Conservation (phyloP, 345 rosid species). For the Dipteronia dyeriana region DNA sequence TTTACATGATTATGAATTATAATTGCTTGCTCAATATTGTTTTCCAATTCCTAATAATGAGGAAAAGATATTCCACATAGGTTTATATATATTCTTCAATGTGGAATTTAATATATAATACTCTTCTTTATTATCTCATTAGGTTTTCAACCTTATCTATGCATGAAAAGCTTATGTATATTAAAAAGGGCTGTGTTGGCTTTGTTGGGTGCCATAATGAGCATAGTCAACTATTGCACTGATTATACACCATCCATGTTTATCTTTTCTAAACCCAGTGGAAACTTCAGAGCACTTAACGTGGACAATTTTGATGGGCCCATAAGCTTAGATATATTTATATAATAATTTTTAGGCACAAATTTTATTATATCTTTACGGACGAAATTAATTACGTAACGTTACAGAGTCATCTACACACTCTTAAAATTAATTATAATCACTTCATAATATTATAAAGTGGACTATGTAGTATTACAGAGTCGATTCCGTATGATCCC, state of each 20-base stretch:
- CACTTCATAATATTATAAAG: no score
- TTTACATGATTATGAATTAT: neutral
- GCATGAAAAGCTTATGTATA: conserved; percentile 15
- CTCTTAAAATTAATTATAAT: no score
- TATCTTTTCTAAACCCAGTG: neutral
- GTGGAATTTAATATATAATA: no score
- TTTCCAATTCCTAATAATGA: conserved; percentile 16
- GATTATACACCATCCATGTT: conserved; percentile 9
- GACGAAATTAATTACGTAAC: no score
- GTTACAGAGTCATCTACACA: no score
- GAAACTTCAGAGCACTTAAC: conserved; percentile 6
- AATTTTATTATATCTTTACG: no score
- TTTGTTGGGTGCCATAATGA: conserved; percentile 23
- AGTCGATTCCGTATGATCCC: no score
- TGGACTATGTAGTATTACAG: no score
- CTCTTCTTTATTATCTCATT: neutral
- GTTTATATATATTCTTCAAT: no score
- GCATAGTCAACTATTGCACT: conserved; percentile 26
- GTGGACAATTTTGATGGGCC: conserved; percentile 23
- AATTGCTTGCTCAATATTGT: conserved; percentile 5
- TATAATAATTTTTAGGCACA: no score
- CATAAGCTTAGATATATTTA: conserved; percentile 1
- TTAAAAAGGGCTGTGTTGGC: neutral
- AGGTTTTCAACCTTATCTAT: conserved; percentile 18
- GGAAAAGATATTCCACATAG: neutral